Percentiles rank a stretch among this genome's conserved stretches.
phyloP scores from a whole-genome alignment of 805 yeast species.

The Candida ovalis region DNA sequence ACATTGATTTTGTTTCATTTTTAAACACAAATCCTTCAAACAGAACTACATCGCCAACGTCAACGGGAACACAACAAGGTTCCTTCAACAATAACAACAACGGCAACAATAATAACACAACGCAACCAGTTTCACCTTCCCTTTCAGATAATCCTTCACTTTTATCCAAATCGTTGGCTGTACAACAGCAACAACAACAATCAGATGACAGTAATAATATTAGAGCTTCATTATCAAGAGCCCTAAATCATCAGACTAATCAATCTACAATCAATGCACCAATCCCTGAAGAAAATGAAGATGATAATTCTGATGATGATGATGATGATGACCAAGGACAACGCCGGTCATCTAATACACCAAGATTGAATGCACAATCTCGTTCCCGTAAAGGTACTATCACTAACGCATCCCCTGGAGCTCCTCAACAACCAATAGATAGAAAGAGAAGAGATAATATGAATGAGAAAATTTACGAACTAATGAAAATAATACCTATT shows the following conservation, averaged over 20 bases:
- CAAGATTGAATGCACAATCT: not conserved
- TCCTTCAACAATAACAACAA: not conserved
- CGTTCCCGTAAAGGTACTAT: slow-evolving; percentile 17
- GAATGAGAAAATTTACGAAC: slow-evolving; percentile 54
- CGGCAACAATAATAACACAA: slow-evolving; percentile 5
- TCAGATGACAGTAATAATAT: slow-evolving; percentile 9
- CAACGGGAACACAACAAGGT: not conserved
- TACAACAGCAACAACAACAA: slow-evolving; percentile 1
- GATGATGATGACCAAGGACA: slow-evolving; percentile 1
- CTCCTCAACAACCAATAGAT: slow-evolving; percentile 30
- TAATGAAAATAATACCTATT: slow-evolving; percentile 30
- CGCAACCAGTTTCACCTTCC: not conserved
- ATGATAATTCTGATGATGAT: slow-evolving; percentile 9
- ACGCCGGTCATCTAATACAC: not conserved
- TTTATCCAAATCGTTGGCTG: not conserved
- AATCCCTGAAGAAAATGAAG: slow-evolving; percentile 17
- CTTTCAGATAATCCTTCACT: not conserved
- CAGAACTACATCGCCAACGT: too few relatives aligned
- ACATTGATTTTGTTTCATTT: not conserved
- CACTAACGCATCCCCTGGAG: slow-evolving; percentile 9
- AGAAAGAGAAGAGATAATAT: slow-evolving; percentile 53
- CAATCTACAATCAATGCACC: slow-evolving; percentile 5
- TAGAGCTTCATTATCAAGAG: slow-evolving; percentile 21
- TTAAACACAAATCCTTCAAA: not conserved
- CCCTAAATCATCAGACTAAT: slow-evolving; percentile 10